A percentile compares a stretch with the other conserved stretches of the same genome.
Evolutionary conservation across 192 early-diverging fungal genomes (phyloP).

Genomic region (Coemansia sp.): DNA sequence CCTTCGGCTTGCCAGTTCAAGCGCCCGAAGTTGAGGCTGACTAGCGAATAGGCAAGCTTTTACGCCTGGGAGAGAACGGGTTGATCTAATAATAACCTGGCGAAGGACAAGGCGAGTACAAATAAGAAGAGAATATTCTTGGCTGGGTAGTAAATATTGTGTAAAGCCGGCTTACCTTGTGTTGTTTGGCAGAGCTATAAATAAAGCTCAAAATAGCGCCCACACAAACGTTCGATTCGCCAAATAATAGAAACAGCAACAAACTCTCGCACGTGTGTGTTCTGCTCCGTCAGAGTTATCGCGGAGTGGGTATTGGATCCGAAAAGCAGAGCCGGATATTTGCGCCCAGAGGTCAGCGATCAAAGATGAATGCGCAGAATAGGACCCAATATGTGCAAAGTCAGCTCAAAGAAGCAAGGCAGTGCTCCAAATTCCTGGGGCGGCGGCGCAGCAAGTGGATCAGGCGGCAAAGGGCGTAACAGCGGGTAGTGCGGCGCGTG

Average conservation of each 20-base stretch:
- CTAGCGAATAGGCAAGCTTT: not conserved
- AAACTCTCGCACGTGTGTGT: not conserved
- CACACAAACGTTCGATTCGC: not conserved
- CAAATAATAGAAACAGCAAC: not conserved
- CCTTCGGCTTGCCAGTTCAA: not conserved
- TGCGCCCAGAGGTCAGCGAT: not conserved
- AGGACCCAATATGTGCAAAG: not conserved
- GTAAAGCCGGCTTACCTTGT: not conserved
- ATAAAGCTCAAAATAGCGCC: not conserved
- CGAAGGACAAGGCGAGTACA: not conserved
- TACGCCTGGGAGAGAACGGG: not conserved
- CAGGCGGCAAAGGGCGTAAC: not conserved
- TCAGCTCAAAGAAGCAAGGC: not conserved
- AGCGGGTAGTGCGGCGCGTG: not conserved
- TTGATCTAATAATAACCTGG: not conserved
- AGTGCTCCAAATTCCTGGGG: not conserved
- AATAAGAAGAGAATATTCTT: not conserved
- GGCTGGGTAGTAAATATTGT: slow-evolving; percentile 1
- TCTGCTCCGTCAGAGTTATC: not conserved
- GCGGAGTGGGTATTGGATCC: not conserved
- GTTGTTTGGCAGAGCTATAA: not conserved
- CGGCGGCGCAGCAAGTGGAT: not conserved
- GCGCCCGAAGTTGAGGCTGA: not conserved
- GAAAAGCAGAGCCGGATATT: not conserved
- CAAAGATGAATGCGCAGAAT: not conserved